A percentile compares a stretch with the other conserved stretches of the same genome.
These are phyloP conservation scores for Camillea tinctor DNA, from an alignment of 2,329 filamentous ascomycete genomes.

Conservation along the genomic window DNA sequence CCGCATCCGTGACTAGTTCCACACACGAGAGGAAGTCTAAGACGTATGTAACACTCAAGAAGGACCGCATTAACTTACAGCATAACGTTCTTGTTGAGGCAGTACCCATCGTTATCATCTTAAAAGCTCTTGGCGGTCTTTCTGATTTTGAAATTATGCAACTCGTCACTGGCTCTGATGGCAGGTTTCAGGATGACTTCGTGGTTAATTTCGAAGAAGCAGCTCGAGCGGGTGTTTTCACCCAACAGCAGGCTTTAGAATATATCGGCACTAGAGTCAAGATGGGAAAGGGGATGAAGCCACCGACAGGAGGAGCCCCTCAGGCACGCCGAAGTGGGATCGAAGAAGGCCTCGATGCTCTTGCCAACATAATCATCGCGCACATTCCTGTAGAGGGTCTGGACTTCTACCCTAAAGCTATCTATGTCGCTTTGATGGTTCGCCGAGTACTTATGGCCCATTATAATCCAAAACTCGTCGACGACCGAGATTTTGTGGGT, in stretches of 20 bases:
- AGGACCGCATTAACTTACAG: constrained; percentile 82
- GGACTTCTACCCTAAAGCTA: constrained; percentile 94
- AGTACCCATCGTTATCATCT: constrained; percentile 88
- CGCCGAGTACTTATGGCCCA: constrained; percentile 94
- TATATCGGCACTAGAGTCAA: constrained; percentile 86
- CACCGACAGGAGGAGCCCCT: constrained; percentile 45
- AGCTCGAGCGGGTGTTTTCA: constrained; percentile 78
- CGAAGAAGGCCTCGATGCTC: constrained; percentile 87
- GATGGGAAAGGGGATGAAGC: constrained; percentile 69
- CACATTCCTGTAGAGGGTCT: constrained; percentile 89
- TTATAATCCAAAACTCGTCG: constrained; percentile 83
- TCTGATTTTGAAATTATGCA: constrained; percentile 94
- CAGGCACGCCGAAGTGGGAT: constrained; percentile 73
- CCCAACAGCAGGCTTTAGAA: constrained; percentile 92
- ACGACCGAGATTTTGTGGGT: constrained; percentile 96
- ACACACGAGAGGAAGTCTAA: constrained; percentile 98
- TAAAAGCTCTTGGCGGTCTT: constrained; percentile 91
- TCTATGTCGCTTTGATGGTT: constrained; percentile 97
- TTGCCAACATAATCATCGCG: constrained; percentile 90
- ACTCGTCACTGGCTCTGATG: constrained; percentile 84
- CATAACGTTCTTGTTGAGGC: constrained; percentile 94
- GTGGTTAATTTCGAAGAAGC: constrained; percentile 93
- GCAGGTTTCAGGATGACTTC: constrained; percentile 90
- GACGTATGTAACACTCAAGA: constrained; percentile 92
- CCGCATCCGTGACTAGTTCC: constrained; percentile 95